Base-by-base conservation (phyloP, 768 basidiomycete species). In the Fistulinella prunicolor region DNA sequence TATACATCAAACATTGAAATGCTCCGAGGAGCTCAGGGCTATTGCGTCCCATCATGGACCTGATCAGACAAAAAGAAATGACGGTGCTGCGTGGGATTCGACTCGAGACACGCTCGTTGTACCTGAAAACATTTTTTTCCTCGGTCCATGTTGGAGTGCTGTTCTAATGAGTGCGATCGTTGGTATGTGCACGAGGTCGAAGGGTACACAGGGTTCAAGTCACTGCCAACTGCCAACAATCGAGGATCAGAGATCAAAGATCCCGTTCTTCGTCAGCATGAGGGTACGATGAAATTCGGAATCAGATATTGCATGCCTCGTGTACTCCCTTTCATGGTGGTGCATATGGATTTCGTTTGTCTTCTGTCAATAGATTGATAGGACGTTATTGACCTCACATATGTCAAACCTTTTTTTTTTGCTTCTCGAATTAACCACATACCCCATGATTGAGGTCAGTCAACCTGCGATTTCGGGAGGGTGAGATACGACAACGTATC, bases 1-100 rank as follows among this genome's bases (percentile, higher is more conserved):
- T 20, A 5, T 10, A 10, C 26, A 17, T 28, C 40, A 10, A 20
- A 10, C 38, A 10, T 29, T 20, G 20, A 9, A 26, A 42, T 45
- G 26, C 45, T 47, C 57, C 53, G 57, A 59, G 57, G 57, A 28
- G 26, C 26, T 10, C 5, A 10, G 26, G 26, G 10, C 26, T 10
- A 28, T n/a, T 28, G 26, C 26, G 26, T 28, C 26, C 10, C 10
- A 10, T 28, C 26, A 28, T n/a, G n/a, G n/a, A n/a, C n/a, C n/a
- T n/a, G n/a, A n/a, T n/a, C n/a, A n/a, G n/a, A n/a, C n/a, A n/a
- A n/a, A n/a, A n/a, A n/a, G n/a, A n/a, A 45, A 29, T 39, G 21
- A 54, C 29, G 37, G 28, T 19, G 43, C 26, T 28, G n/a, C 26
- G 26, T 28, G 26, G 26, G 26, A 28, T 28, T n/a, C n/a, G n/a